A percentile compares a stretch with the other conserved stretches of the same genome.
These are phyloP conservation scores for Achaetomiella virescens DNA, from an alignment of 495 filamentous ascomycete genomes.

Conservation along the genomic window DNA sequence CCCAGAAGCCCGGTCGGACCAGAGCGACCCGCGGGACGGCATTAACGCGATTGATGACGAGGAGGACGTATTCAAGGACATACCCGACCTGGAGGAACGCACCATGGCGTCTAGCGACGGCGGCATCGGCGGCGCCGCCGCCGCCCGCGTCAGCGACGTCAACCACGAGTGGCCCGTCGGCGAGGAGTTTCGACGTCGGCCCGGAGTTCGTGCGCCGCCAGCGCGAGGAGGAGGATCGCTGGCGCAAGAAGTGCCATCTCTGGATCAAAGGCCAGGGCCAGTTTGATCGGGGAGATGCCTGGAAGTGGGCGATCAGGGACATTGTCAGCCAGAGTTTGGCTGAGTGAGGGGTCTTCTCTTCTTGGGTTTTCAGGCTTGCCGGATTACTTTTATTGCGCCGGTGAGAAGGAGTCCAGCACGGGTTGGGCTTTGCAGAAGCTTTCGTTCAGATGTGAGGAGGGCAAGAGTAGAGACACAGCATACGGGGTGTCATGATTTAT, in stretches of 20 bases:
- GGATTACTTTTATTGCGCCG: neutral
- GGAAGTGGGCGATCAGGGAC: slow-evolving; percentile 46
- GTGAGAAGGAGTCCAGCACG: too few species aligned
- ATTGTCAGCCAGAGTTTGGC: slow-evolving; percentile 33
- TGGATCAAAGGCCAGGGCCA: slow-evolving; percentile 52
- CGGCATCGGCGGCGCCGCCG: slow-evolving; percentile 5
- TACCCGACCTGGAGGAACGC: slow-evolving; percentile 49
- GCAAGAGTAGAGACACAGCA: too few species aligned
- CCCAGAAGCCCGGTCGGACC: slow-evolving; percentile 33
- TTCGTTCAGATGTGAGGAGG: too few species aligned
- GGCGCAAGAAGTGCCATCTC: slow-evolving; percentile 73
- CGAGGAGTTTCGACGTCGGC: slow-evolving; percentile 95
- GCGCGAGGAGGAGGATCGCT: slow-evolving; percentile 83
- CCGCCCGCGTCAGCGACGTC: slow-evolving; percentile 45
- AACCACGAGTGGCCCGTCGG: slow-evolving; percentile 78
- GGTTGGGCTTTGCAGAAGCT: too few species aligned
- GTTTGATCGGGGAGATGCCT: slow-evolving; percentile 35
- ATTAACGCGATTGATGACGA: slow-evolving; percentile 72
- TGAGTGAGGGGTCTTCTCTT: slow-evolving; percentile 6
- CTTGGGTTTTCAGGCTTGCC: neutral
- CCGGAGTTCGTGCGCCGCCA: slow-evolving; percentile 88
- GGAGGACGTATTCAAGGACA: slow-evolving; percentile 50
- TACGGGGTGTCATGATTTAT: too few species aligned
- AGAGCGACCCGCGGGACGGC: slow-evolving; percentile 55
- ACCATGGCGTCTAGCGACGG: slow-evolving; percentile 35